Base-by-base conservation (phyloP, 2,329 filamentous ascomycete species). In the Beauveria rudraprayagi region DNA sequence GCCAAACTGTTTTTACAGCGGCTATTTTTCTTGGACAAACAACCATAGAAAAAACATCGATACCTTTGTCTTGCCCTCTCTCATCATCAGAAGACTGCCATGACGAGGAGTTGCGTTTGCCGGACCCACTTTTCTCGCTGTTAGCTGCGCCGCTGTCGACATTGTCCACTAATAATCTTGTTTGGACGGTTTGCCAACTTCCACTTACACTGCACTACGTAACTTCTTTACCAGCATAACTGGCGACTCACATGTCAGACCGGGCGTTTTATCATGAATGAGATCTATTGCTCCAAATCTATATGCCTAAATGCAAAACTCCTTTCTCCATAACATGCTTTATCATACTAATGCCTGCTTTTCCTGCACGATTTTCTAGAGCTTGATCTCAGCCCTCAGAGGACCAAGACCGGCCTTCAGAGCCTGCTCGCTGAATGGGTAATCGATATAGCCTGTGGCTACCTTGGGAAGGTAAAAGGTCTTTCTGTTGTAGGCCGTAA, bases 401-500 rank as follows among this genome's bases (percentile, higher is more conserved):
- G 48, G 48, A 53, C 40, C 47, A 10, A 60, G 56, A 1, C 56
- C 56, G n/a, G 47, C 56, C 48, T 60, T 24, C 40, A 60, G 9
- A 11, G 56, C 56, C 56, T 60, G 37, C 24, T 53, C 50, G 28
- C 57, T 60, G 22, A 60, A 60, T 1, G 50, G 40, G 16, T 54
- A 60, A 51, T 60, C 57, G 17, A 60, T 53, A n/a, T 60, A 60
- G 40, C 50, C 57, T 19, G 28, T 48, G 3, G 50, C 9, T 10
- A 17, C 28, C 48, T 54, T 54, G 40, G 48, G 48, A 22, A 60
- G n/a, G 40, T 69, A 71, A n/a, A 71, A 71, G 0, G 69, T 68
- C 3, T 56, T 55, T 8, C 69, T 56, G 52, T 71, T 63, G 22
- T 71, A 71, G 5, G 66, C 56, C 14, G 64, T 63, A 46, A 71